phyloP scores from a whole-genome alignment of 768 basidiomycete genomes.

The Cyclocybe aegerita region DNA sequence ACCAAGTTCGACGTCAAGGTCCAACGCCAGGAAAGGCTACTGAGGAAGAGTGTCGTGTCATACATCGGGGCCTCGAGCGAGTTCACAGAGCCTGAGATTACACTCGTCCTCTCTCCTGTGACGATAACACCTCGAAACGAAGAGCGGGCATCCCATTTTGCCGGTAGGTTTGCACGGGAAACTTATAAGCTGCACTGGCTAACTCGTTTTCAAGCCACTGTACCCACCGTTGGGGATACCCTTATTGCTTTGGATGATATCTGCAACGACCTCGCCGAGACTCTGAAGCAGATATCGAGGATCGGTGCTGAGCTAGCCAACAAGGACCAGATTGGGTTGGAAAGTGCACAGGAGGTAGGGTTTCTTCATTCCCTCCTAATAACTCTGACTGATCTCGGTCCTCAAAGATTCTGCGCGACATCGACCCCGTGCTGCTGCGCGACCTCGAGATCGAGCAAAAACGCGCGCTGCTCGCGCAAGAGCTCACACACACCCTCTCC shows the following conservation, averaged over 20 bases:
- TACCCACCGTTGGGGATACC: constrained; percentile 75
- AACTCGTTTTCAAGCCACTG: constrained; percentile 47
- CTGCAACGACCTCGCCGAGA: constrained; percentile 57
- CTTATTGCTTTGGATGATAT: constrained; percentile 66
- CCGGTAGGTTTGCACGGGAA: constrained; percentile 37
- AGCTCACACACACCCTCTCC: constrained; percentile 48
- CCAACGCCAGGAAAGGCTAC: constrained; percentile 50
- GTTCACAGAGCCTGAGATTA: constrained; percentile 78
- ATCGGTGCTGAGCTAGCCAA: constrained; percentile 70
- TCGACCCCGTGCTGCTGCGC: constrained; percentile 54
- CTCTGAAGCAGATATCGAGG: constrained; percentile 64
- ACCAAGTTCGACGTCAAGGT: constrained; percentile 63
- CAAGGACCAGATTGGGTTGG: constrained; percentile 68
- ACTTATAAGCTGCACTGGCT: neutral
- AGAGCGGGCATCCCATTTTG: constrained; percentile 55
- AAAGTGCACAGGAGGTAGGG: constrained; percentile 71
- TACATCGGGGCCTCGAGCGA: constrained; percentile 75
- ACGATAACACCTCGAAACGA: constrained; percentile 56
- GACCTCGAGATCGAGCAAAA: constrained; percentile 71
- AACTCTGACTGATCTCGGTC: neutral
- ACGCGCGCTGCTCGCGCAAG: constrained; percentile 60
- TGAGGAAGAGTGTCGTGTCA: constrained; percentile 60
- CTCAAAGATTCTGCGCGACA: constrained; percentile 46
- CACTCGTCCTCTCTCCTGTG: constrained; percentile 67
- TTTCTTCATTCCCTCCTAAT: neutral